Percentiles rank a stretch among this genome's conserved stretches.
phyloP scores from a whole-genome alignment of 1,139 yeast genomes.

The Arxiozyma bovina region DNA sequence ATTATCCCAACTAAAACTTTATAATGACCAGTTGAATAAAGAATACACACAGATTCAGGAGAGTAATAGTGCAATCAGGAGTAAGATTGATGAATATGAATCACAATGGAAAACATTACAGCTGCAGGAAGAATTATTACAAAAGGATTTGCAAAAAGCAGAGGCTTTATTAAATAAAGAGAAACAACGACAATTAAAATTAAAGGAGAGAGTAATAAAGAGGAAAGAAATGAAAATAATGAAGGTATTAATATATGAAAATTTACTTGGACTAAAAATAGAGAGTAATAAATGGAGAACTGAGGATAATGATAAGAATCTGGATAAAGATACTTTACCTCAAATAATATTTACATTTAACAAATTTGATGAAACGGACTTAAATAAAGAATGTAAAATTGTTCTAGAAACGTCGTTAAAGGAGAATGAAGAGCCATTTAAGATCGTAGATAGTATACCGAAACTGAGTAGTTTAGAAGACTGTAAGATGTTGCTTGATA shows the following conservation, averaged over 20 bases:
- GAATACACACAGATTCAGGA: background rate
- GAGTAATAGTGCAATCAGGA: constrained; percentile 16
- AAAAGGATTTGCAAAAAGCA: constrained; percentile 14
- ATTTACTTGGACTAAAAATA: constrained; percentile 22
- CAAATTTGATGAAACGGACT: constrained; percentile 14
- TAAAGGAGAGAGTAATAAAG: constrained; percentile 5
- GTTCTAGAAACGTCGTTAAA: constrained; percentile 18
- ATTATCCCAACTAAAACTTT: background rate
- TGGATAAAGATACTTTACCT: background rate
- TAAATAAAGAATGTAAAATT: constrained; percentile 8
- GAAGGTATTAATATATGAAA: constrained; percentile 24
- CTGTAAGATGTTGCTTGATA: background rate
- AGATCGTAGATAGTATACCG: constrained; percentile 16
- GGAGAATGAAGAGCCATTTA: constrained; percentile 11
- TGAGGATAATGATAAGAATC: background rate
- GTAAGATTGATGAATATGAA: constrained; percentile 17
- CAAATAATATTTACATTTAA: constrained; percentile 15
- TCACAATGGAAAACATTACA: constrained; percentile 15
- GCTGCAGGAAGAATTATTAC: background rate
- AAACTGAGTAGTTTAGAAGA: constrained; percentile 2
- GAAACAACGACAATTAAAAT: constrained; percentile 13
- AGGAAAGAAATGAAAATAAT: constrained; percentile 19
- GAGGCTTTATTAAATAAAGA: constrained; percentile 15
- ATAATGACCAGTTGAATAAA: background rate
- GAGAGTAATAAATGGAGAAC: constrained; percentile 20